Percentiles rank a stretch among this genome's conserved stretches.
These are phyloP conservation scores for Ilex aquifolium DNA, from an alignment of 257 asterid genomes.

Conservation along the genomic window DNA sequence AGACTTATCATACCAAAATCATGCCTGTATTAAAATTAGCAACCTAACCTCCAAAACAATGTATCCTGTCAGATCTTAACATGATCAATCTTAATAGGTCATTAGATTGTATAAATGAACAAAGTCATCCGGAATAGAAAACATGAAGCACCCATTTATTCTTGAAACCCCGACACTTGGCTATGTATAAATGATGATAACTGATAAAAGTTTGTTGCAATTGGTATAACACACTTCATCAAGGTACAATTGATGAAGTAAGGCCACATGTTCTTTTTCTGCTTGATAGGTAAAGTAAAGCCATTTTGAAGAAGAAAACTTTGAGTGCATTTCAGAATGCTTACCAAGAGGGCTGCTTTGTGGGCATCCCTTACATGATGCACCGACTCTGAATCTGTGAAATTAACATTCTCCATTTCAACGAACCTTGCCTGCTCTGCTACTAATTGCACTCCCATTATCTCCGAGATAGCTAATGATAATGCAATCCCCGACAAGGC, in stretches of 20 bases:
- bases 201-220: not conserved
- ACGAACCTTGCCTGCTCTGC: constrained; percentile 19
- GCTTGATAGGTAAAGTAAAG: too few relatives aligned
- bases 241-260: not conserved
- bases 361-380: constrained; percentile 59
- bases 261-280: not conserved
- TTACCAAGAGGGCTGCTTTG: constrained; percentile 52
- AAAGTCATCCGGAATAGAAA: too few relatives aligned
- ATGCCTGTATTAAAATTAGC: too few relatives aligned
- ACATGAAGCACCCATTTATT: not conserved
- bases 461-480: not conserved
- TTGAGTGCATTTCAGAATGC: not conserved
- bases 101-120: too few relatives aligned
- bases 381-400: constrained; percentile 55
- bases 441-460: constrained; percentile 44
- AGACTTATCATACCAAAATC: too few relatives aligned
- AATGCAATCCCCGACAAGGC: not conserved
- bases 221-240: not conserved
- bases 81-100: too few relatives aligned
- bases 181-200: not conserved
- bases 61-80: too few relatives aligned
- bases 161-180: not conserved
- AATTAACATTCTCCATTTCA: constrained; percentile 37
- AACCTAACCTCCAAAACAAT: too few relatives aligned
- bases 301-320: too few relatives aligned